phyloP scores from a whole-genome alignment of 2,329 filamentous ascomycete genomes.

The Botrytis medusae region DNA sequence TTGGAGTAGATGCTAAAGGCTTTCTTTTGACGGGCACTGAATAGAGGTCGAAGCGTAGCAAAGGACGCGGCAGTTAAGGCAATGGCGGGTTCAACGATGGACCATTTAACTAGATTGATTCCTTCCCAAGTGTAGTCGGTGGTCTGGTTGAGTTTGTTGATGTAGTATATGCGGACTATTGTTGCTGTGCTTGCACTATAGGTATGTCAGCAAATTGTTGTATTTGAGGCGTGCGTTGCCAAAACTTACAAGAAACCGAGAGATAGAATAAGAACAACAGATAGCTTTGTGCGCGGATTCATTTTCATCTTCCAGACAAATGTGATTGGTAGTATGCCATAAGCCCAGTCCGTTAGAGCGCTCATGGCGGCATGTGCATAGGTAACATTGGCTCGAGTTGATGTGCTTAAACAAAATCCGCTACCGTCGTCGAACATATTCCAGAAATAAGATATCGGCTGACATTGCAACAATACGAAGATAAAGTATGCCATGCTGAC shows the following conservation, averaged over 20 bases:
- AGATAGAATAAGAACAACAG: conserved; percentile 39
- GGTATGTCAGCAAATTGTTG: background rate
- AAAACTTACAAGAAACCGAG: conserved; percentile 45
- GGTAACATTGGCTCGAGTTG: conserved; percentile 31
- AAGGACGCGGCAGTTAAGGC: conserved; percentile 45
- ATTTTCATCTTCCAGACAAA: conserved; percentile 38
- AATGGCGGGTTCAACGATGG: conserved; percentile 46
- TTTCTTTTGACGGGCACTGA: conserved; percentile 32
- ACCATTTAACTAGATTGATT: conserved; percentile 47
- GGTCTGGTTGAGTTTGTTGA: conserved; percentile 42
- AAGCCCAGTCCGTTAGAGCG: conserved; percentile 36
- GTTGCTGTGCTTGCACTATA: conserved; percentile 45
- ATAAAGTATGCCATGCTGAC: conserved; percentile 38
- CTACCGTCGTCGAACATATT: conserved; percentile 34
- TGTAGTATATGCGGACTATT: conserved; percentile 46
- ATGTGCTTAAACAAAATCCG: conserved; percentile 39
- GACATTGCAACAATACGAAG: conserved; percentile 38
- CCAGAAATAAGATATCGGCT: conserved; percentile 42
- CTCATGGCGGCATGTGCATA: conserved; percentile 37
- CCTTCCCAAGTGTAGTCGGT: conserved; percentile 45
- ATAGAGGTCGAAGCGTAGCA: conserved; percentile 44
- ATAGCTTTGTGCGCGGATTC: conserved; percentile 38
- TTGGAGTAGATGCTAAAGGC: background rate
- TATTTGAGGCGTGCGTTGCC: background rate
- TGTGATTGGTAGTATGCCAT: conserved; percentile 37